Evolutionary conservation across 345 rosid genomes (phyloP).

Genomic region (Populus simonii): DNA sequence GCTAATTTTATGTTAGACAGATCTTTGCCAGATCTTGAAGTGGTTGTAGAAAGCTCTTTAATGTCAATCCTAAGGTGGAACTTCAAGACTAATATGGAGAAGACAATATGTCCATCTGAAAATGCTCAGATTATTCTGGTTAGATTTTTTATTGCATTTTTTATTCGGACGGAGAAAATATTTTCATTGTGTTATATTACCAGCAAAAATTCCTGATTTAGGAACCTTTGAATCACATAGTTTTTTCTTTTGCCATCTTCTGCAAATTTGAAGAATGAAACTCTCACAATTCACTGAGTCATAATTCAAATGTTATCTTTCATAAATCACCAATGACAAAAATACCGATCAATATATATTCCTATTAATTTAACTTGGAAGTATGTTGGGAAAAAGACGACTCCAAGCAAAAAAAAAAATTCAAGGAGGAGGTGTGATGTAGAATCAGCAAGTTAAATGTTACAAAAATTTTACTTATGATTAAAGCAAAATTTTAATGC

Average conservation of each 20-base stretch:
- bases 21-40: constrained; percentile 69
- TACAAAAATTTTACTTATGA: no score
- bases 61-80: constrained; percentile 71
- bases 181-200: not conserved
- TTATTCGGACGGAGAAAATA: not conserved
- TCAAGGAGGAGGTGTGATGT: not conserved
- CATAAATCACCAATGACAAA: not conserved
- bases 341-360: no score
- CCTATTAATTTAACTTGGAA: not conserved
- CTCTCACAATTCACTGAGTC: not conserved
- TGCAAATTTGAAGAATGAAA: not conserved
- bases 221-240: not conserved
- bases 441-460: not conserved
- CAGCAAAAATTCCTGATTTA: not conserved
- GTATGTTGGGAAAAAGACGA: not conserved
- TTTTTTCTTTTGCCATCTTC: not conserved
- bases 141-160: constrained; percentile 11
- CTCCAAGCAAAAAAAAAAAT: not conserved
- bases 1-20: constrained; percentile 39
- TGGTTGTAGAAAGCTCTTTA: constrained; percentile 66
- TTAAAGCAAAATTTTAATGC: not conserved
- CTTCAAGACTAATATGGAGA: constrained; percentile 65
- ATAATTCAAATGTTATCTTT: not conserved
- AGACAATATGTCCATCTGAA: constrained; percentile 46
- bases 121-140: constrained; percentile 64